A percentile compares a stretch with the other conserved stretches of the same genome.
These are phyloP conservation scores for Aspergillus glaucus DNA, from an alignment of 2,329 filamentous ascomycete genomes.

Conservation along the genomic window DNA sequence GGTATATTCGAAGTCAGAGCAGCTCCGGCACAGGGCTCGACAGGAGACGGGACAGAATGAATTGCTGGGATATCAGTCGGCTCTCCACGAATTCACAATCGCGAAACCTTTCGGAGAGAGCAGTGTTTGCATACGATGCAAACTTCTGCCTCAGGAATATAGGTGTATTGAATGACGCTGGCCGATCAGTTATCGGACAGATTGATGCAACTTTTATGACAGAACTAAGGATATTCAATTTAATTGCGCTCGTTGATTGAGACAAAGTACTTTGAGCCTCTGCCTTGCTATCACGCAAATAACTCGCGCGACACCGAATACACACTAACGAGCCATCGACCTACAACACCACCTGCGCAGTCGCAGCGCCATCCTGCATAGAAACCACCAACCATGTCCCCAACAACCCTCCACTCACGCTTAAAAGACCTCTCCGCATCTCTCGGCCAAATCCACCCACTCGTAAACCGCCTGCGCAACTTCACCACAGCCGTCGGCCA, in stretches of 20 bases:
- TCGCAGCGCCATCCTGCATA: too few relatives aligned
- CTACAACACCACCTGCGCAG: not conserved
- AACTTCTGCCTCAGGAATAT: slow-evolving; percentile 23
- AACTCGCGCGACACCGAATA: too few relatives aligned
- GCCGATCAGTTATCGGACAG: slow-evolving; percentile 6
- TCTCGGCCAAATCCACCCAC: slow-evolving; percentile 48
- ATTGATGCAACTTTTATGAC: slow-evolving; percentile 2
- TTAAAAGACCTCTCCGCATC: slow-evolving; percentile 49
- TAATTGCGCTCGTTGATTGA: too few relatives aligned
- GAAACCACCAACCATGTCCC: slow-evolving; percentile 8
- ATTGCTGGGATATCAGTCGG: not conserved
- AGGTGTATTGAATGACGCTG: slow-evolving; percentile 17
- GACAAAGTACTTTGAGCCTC: too few relatives aligned
- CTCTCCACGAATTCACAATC: not conserved
- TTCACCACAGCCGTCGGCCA: slow-evolving; percentile 57
- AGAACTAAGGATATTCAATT: too few relatives aligned
- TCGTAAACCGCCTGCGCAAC: slow-evolving; percentile 53
- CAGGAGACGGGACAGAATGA: not conserved
- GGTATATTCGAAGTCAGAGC: not conserved
- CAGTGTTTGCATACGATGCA: slow-evolving; percentile 26
- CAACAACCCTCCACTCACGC: slow-evolving; percentile 39
- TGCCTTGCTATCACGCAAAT: too few relatives aligned
- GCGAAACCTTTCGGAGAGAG: slow-evolving; percentile 2
- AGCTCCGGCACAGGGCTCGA: not conserved
- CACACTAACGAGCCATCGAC: not conserved